Percentiles rank a stretch among this genome's conserved stretches.
These are phyloP conservation scores for Ceratocystis cubensis DNA, from an alignment of 2,329 filamentous ascomycete genomes.

Conservation along the genomic window DNA sequence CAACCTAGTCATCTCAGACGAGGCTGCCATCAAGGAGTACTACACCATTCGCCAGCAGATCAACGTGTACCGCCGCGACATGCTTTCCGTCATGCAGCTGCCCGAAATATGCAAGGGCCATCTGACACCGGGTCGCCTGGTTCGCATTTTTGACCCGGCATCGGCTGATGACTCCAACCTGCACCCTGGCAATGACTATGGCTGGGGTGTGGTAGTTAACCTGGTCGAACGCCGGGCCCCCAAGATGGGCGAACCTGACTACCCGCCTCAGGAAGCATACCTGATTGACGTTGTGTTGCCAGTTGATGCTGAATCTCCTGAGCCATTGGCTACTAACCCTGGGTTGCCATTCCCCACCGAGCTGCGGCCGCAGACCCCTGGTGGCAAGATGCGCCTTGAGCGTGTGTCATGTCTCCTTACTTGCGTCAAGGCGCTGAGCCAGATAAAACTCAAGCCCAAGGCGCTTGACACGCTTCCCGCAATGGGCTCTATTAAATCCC, in stretches of 20 bases:
- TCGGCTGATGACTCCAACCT: slow-evolving; percentile 33
- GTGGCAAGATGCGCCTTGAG: slow-evolving; percentile 59
- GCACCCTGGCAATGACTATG: slow-evolving; percentile 50
- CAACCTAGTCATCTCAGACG: slow-evolving; percentile 66
- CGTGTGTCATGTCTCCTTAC: slow-evolving; percentile 76
- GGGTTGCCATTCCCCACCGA: slow-evolving; percentile 43
- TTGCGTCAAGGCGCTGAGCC: slow-evolving; percentile 72
- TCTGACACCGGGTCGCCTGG: slow-evolving; percentile 73
- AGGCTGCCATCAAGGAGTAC: slow-evolving; percentile 83
- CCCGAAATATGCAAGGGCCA: slow-evolving; percentile 77
- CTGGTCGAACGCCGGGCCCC: slow-evolving; percentile 51
- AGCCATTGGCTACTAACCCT: slow-evolving; percentile 31
- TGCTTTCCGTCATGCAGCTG: slow-evolving; percentile 83
- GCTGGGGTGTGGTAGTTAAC: slow-evolving; percentile 83
- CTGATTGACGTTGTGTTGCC: slow-evolving; percentile 71
- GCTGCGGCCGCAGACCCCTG: slow-evolving; percentile 48
- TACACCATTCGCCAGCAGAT: slow-evolving; percentile 80
- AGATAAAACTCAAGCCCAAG: slow-evolving; percentile 50
- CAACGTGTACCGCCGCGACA: slow-evolving; percentile 71
- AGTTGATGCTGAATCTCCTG: slow-evolving; percentile 37
- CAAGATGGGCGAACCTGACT: slow-evolving; percentile 56
- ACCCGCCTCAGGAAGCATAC: slow-evolving; percentile 61
- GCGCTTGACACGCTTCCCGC: slow-evolving; percentile 18
- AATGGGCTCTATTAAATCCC: slow-evolving; percentile 47
- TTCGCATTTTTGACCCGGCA: slow-evolving; percentile 64